phyloP scores from a whole-genome alignment of 495 filamentous ascomycete species.

The Filosporella fistucella region DNA sequence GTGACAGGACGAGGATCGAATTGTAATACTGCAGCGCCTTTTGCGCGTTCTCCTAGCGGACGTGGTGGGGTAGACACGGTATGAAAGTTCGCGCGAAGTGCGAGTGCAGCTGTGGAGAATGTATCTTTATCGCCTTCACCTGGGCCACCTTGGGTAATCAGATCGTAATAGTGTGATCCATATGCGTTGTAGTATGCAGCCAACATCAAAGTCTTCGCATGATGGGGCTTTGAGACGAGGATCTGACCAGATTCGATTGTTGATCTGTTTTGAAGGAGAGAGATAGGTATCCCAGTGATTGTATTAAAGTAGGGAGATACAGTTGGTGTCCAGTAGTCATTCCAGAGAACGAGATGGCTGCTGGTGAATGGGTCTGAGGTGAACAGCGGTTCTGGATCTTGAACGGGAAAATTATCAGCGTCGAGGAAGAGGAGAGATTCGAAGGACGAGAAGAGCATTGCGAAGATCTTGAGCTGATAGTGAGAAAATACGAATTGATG shows the following conservation, averaged over 20 bases:
- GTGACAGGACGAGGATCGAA: too few relatives aligned
- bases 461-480: conserved; percentile 58
- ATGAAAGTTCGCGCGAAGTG: conserved; percentile 23
- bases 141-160: conserved; percentile 50
- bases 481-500: conserved; percentile 19
- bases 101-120: conserved; percentile 50
- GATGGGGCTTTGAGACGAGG: conserved; percentile 49
- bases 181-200: conserved; percentile 61
- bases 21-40: conserved; percentile 2
- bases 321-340: conserved; percentile 57
- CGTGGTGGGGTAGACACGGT: background rate
- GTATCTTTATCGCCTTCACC: conserved; percentile 66
- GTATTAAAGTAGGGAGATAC: conserved; percentile 47
- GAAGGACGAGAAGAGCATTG: conserved; percentile 57
- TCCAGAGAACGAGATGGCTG: conserved; percentile 54
- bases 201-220: conserved; percentile 47
- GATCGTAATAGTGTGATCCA: conserved; percentile 55
- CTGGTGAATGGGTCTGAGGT: conserved; percentile 44
- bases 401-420: conserved; percentile 50
- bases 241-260: conserved; percentile 52
- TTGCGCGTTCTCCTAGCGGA: background rate
- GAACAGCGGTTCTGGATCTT: conserved; percentile 47
- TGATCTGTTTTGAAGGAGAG: conserved; percentile 25
- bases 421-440: conserved; percentile 60
- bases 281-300: conserved; percentile 43